Conservation (phyloP, 352 stramenopile species). For the Phytophthora uliginosa region DNA sequence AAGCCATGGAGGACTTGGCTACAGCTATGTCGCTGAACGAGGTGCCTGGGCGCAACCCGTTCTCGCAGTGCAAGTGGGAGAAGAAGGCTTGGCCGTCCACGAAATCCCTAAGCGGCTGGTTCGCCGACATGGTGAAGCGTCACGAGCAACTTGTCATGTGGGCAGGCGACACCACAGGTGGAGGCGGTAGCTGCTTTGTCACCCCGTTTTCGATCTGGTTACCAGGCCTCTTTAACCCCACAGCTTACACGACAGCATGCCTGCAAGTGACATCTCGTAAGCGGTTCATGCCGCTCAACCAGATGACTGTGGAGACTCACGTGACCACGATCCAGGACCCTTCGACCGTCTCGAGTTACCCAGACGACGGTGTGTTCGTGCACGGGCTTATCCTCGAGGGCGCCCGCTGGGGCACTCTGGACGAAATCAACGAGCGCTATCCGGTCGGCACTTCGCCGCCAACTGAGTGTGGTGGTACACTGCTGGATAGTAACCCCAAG, state of each 20-base stretch:
- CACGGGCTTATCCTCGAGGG: conserved; percentile 98
- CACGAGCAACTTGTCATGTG: conserved; percentile 92
- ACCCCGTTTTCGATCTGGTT: conserved; percentile 97
- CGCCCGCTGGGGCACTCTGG: conserved; percentile 91
- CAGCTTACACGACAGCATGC: conserved; percentile 96
- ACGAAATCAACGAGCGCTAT: conserved; percentile 93
- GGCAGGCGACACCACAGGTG: conserved; percentile 71
- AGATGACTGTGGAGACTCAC: conserved; percentile 97
- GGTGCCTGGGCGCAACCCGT: conserved; percentile 95
- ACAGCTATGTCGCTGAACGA: conserved; percentile 95
- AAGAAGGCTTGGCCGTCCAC: conserved; percentile 97
- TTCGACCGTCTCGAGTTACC: conserved; percentile 83
- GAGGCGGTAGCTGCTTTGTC: conserved; percentile 67
- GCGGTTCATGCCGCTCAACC: conserved; percentile 94
- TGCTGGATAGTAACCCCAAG: conserved; percentile 97
- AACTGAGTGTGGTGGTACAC: conserved; percentile 88
- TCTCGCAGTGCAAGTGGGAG: conserved; percentile 97
- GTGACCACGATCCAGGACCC: conserved; percentile 94
- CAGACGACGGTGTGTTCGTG: conserved; percentile 95
- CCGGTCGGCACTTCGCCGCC: conserved; percentile 84
- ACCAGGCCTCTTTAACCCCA: conserved; percentile 97
- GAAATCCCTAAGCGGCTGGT: conserved; percentile 94
- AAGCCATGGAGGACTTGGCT: conserved; percentile 95
- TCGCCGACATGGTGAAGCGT: conserved; percentile 94
- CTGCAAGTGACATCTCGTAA: conserved; percentile 96